Percentiles rank a stretch among this genome's conserved stretches.
Conservation (phyloP, 139 green algal genomes). For the Asterochloris erici region DNA sequence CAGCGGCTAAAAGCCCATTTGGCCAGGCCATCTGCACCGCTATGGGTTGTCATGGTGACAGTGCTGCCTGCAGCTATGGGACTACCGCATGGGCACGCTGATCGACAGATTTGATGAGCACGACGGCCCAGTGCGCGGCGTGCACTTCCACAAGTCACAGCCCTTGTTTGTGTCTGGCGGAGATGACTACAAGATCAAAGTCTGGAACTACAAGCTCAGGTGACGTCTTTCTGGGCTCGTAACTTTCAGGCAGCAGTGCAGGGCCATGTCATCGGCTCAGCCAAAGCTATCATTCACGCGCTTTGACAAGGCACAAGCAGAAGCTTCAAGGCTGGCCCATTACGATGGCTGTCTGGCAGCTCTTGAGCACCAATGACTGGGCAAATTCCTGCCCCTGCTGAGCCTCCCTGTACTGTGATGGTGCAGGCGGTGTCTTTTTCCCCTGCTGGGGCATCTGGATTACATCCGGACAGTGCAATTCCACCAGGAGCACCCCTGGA, state of each 20-base stretch:
- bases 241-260: too few species aligned
- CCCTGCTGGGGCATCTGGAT: constrained; percentile 97
- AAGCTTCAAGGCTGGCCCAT: too few species aligned
- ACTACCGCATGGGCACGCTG: constrained; percentile 99
- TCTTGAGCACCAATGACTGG: too few species aligned
- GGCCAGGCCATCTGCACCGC: too few species aligned
- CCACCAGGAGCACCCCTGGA: constrained; percentile 93
- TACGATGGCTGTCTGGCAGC: too few species aligned
- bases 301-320: too few species aligned
- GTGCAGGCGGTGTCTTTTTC: constrained; percentile 89
- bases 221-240: too few species aligned
- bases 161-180: constrained; percentile 98
- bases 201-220: constrained; percentile 34
- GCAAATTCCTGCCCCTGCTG: constrained; percentile 36
- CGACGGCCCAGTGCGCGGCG: constrained; percentile 94
- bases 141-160: constrained; percentile 96
- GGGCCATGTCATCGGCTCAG: too few species aligned
- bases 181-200: constrained; percentile 99
- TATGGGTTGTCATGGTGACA: not conserved
- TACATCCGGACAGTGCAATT: constrained; percentile 98
- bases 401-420: constrained; percentile 55
- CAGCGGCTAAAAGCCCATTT: too few species aligned
- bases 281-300: too few species aligned
- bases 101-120: constrained; percentile 99
- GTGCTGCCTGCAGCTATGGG: constrained; percentile 88